Conservation (phyloP, 1,139 yeast species). For the Geotrichum reessii region DNA sequence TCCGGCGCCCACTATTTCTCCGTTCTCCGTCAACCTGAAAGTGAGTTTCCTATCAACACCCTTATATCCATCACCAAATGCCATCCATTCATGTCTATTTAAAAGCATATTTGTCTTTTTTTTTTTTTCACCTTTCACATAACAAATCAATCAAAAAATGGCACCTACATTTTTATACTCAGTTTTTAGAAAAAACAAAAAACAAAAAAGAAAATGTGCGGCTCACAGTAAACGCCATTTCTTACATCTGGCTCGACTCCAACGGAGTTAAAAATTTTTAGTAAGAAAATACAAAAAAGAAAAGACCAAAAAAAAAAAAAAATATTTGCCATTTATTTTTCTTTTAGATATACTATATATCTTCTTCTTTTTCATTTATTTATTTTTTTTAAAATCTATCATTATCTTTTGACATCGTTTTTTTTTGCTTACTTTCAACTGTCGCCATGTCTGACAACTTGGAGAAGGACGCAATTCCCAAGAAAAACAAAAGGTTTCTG, state of each 20-base stretch:
- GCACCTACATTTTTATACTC: background rate
- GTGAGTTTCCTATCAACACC: no score
- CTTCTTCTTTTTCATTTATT: background rate
- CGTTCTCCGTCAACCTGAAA: no score
- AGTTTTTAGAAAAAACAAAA: background rate
- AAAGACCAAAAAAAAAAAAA: background rate
- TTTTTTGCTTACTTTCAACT: background rate
- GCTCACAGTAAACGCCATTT: background rate
- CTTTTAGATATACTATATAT: background rate
- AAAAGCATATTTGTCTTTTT: no score
- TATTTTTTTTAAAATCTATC: background rate
- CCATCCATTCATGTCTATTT: no score
- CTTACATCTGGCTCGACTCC: background rate
- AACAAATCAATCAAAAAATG: no score
- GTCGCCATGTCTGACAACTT: background rate
- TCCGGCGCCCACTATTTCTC: no score
- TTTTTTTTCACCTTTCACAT: no score
- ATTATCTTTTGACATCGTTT: background rate
- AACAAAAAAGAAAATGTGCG: background rate
- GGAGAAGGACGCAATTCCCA: background rate
- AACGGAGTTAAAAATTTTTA: background rate
- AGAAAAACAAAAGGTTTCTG: constrained; percentile 20
- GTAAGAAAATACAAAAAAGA: background rate
- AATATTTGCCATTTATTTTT: background rate
- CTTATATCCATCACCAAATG: no score